A percentile compares a stretch with the other conserved stretches of the same genome.
Evolutionary conservation across 2,329 filamentous ascomycete genomes (phyloP).

Genomic region (Parastagonospora avenae): DNA sequence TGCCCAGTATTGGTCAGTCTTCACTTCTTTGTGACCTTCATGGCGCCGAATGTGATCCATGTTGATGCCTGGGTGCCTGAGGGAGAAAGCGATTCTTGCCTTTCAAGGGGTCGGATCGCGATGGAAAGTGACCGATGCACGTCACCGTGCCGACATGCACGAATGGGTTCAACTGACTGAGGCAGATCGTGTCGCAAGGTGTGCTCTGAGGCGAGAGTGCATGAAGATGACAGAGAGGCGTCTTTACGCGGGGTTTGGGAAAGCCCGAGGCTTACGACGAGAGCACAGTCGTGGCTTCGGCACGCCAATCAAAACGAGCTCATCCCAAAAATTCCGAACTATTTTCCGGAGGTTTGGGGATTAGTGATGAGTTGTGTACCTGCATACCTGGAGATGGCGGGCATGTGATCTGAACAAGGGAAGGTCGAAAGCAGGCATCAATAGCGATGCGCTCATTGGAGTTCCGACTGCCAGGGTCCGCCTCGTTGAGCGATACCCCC

Average conservation of each 20-base stretch:
- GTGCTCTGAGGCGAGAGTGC: constrained; percentile 4
- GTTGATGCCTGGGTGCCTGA: neutral
- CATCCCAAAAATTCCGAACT: constrained; percentile 1
- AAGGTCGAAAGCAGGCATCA: constrained; percentile 4
- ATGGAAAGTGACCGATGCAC: neutral
- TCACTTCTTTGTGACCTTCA: constrained; percentile 30
- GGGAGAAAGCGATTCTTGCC: neutral
- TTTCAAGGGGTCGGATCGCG: neutral
- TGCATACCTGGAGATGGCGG: neutral
- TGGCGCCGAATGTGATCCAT: constrained; percentile 28
- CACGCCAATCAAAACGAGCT: constrained; percentile 21
- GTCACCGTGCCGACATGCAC: neutral
- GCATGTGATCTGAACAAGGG: neutral
- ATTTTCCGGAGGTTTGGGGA: neutral
- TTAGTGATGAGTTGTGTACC: no score
- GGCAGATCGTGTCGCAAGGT: neutral
- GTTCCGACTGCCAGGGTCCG: constrained; percentile 12
- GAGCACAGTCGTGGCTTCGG: neutral
- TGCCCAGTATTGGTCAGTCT: constrained; percentile 31
- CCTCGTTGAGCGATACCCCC: neutral
- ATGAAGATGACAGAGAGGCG: constrained; percentile 13
- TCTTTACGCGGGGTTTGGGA: neutral
- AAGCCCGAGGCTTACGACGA: constrained; percentile 6
- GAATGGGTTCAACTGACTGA: neutral
- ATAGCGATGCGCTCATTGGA: constrained; percentile 19